Conservation (phyloP, 2,329 filamentous ascomycete species). For the Myrmaecium sp. region DNA sequence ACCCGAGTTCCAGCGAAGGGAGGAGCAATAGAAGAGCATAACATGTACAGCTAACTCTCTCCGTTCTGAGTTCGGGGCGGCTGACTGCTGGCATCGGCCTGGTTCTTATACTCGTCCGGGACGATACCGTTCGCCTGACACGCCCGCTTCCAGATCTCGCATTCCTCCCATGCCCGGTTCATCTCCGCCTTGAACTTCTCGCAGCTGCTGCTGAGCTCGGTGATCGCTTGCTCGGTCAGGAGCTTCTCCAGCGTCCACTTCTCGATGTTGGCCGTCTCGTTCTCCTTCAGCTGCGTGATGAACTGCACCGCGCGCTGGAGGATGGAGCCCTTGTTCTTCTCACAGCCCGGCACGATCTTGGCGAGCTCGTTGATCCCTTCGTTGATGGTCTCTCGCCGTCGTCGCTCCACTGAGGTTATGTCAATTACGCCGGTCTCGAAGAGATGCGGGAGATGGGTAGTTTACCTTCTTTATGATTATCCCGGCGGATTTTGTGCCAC, state of each 20-base stretch:
- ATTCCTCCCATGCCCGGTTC: slow-evolving; percentile 59
- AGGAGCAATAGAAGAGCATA: no score
- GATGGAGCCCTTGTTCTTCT: slow-evolving; percentile 98
- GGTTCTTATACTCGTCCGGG: slow-evolving; percentile 23
- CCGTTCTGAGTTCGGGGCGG: slow-evolving; percentile 19
- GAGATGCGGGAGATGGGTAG: slow-evolving; percentile 18
- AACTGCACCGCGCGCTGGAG: slow-evolving; percentile 85
- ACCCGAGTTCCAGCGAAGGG: no score
- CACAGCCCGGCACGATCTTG: slow-evolving; percentile 92
- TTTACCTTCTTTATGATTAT: slow-evolving; percentile 99
- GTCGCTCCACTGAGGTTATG: slow-evolving; percentile 59
- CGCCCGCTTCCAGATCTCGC: slow-evolving; percentile 55
- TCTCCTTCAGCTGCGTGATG: slow-evolving; percentile 86
- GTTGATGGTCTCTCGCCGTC: slow-evolving; percentile 93
- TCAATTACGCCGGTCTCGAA: background rate
- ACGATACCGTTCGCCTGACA: slow-evolving; percentile 23
- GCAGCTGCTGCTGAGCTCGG: slow-evolving; percentile 71
- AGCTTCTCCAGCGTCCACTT: slow-evolving; percentile 89
- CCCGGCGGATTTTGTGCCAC: slow-evolving; percentile 93
- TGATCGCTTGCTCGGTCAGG: slow-evolving; percentile 73
- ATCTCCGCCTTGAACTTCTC: slow-evolving; percentile 74
- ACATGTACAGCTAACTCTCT: slow-evolving; percentile 14
- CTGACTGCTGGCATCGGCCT: no score
- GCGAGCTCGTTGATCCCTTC: slow-evolving; percentile 96
- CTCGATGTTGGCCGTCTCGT: slow-evolving; percentile 84